Conservation (phyloP, 768 basidiomycete genomes). For the Phylloporus sp. region DNA sequence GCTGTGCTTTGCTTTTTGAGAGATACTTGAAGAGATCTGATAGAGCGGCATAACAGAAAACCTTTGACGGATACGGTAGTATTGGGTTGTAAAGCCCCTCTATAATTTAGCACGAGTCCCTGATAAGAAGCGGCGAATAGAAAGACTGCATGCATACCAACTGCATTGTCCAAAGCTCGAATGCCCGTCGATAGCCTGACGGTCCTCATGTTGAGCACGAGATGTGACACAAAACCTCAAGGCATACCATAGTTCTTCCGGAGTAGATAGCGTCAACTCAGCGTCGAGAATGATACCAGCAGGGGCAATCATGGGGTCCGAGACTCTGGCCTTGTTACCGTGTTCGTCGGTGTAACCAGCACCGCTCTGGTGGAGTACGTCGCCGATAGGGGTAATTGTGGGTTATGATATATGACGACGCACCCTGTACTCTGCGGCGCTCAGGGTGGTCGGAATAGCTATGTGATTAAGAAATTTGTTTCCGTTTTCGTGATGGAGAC, state of each 20-base stretch:
- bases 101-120: neutral
- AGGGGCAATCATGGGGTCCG: slow-evolving; percentile 56
- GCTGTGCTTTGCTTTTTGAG: slow-evolving; percentile 58
- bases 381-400: neutral
- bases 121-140: neutral
- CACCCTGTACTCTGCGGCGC: slow-evolving; percentile 73
- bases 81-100: slow-evolving; percentile 60
- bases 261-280: slow-evolving; percentile 67
- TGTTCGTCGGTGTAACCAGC: slow-evolving; percentile 71
- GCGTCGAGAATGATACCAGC: slow-evolving; percentile 76
- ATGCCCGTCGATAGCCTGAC: slow-evolving; percentile 75
- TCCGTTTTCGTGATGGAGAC: slow-evolving; percentile 53
- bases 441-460: slow-evolving; percentile 78
- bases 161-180: slow-evolving; percentile 74
- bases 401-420: slow-evolving; percentile 10
- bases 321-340: slow-evolving; percentile 58
- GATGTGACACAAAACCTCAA: slow-evolving; percentile 4
- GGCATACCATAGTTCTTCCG: slow-evolving; percentile 65
- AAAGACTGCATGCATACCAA: slow-evolving; percentile 44
- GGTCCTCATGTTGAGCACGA: slow-evolving; percentile 11
- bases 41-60: slow-evolving; percentile 61
- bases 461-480: slow-evolving; percentile 59
- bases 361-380: slow-evolving; percentile 40
- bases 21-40: slow-evolving; percentile 73
- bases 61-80: slow-evolving; percentile 56